Evolutionary conservation across 495 filamentous ascomycete genomes (phyloP).

Genomic region (Penicillium psychrofluorescens): DNA sequence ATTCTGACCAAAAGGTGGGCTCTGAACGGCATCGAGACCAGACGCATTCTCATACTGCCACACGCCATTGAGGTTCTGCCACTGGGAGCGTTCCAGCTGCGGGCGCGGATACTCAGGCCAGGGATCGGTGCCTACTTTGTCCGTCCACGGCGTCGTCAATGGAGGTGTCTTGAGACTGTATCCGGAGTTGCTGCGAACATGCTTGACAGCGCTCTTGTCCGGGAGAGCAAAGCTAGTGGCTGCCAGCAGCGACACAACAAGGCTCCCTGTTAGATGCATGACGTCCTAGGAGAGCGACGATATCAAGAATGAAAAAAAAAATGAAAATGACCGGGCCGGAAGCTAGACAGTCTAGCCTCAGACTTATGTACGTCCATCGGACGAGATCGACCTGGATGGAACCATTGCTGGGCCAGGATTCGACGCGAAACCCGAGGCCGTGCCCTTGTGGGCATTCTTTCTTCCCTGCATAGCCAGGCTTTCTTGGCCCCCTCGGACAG

Average conservation of each 20-base stretch:
- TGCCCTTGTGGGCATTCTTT: no score
- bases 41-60: slow-evolving; percentile 53
- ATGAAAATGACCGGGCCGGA: no score
- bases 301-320: not conserved
- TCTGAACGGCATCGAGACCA: slow-evolving; percentile 27
- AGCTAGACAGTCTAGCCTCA: no score
- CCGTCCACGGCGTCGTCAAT: slow-evolving; percentile 56
- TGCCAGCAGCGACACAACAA: slow-evolving; percentile 9
- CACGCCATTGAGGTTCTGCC: slow-evolving; percentile 59
- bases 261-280: slow-evolving; percentile 11
- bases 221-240: slow-evolving; percentile 10
- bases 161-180: slow-evolving; percentile 33
- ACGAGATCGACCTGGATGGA: no score
- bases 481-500: no score
- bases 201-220: not conserved
- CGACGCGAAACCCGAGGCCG: no score
- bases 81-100: slow-evolving; percentile 47
- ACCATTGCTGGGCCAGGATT: no score
- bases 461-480: no score
- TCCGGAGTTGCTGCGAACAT: slow-evolving; percentile 6
- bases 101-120: slow-evolving; percentile 66
- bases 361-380: no score
- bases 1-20: slow-evolving; percentile 31
- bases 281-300: not conserved
- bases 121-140: slow-evolving; percentile 51